Percentiles rank a stretch among this genome's conserved stretches.
Conservation (phyloP, 2,329 filamentous ascomycete species). For the Ilyonectria sp. region DNA sequence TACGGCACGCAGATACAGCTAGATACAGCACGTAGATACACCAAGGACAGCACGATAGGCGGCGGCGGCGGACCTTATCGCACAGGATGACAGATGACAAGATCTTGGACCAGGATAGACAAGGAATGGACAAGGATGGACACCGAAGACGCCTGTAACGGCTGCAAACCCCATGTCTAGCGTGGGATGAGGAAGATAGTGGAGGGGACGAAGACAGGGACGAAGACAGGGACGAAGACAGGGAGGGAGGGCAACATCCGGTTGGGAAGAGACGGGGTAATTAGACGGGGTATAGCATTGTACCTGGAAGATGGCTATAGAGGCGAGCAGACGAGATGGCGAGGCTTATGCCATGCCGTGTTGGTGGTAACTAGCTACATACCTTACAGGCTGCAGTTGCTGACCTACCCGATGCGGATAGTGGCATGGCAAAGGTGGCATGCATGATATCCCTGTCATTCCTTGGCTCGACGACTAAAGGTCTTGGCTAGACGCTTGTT, state of each 20-base stretch:
- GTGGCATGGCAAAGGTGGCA: neutral
- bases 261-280: neutral
- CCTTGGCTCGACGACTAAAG: neutral
- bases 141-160: slow-evolving; percentile 5
- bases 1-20: too few relatives aligned
- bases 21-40: neutral
- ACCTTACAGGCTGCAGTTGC: neutral
- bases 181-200: slow-evolving; percentile 1
- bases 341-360: too few relatives aligned
- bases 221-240: neutral
- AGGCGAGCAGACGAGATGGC: neutral
- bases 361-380: too few relatives aligned
- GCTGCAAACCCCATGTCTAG: slow-evolving; percentile 7
- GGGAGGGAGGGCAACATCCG: neutral
- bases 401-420: neutral
- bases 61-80: slow-evolving; percentile 5
- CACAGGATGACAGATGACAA: slow-evolving; percentile 3
- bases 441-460: neutral
- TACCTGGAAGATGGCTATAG: neutral
- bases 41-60: neutral
- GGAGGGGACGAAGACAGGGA: neutral
- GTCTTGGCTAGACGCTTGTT: neutral
- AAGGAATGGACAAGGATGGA: slow-evolving; percentile 9
- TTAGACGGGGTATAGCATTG: neutral
- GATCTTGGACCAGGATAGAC: slow-evolving; percentile 11